Evolutionary conservation across 1,139 yeast genomes (phyloP), one percentile per base, ranked within the genome.

Genomic region (Hemisphaericaspora subhashii): DNA sequence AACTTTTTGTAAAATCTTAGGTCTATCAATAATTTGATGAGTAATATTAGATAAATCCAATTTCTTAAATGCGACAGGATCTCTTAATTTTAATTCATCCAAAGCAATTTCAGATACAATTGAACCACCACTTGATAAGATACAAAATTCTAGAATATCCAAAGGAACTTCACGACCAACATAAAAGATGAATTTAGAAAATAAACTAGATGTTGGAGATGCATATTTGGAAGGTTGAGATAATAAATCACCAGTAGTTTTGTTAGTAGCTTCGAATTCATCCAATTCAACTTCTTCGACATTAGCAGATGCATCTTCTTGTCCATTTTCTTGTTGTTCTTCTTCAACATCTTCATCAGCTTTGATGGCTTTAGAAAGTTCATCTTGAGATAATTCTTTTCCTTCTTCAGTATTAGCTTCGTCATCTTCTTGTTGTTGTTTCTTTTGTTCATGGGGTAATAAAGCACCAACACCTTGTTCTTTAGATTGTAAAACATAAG

Each of bases 101-200:
- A 89, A 63, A 5, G 95, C 85, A 42, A 92, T 79, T 67, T 92
- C 98, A 53, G 95, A 83, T 35, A 90, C 79, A 30, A 89, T 75
- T 43, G 77, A 73, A 41, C 97, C 98, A 46, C 98, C 98, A 57
- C 86, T 83, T 4, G 97, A 79, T 45, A 89, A 72, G 45, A 90
- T 82, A 51, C 90, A 76, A 60, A 92, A 86, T 68, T 92, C 98
- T 50, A 90, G 72, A 50, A 90, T 80, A 53, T 92, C 98, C 48
- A 90, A 72, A 18, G 98, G 89, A 33, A 92, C 98, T 68, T 92
- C 99, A 65, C 99, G 84, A 41, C 98, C 96, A 45, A 94, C 79
- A 58, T 68, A 92, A 62, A 92, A 90, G 6, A 85, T 79, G 57
- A 89, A 86, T 42, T 79, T 77, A 38, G 83, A 72, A 58, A 92